Percentiles rank a stretch among this genome's conserved stretches.
Conservation (phyloP, 2,329 filamentous ascomycete genomes). For the Curvularia spicifera region DNA sequence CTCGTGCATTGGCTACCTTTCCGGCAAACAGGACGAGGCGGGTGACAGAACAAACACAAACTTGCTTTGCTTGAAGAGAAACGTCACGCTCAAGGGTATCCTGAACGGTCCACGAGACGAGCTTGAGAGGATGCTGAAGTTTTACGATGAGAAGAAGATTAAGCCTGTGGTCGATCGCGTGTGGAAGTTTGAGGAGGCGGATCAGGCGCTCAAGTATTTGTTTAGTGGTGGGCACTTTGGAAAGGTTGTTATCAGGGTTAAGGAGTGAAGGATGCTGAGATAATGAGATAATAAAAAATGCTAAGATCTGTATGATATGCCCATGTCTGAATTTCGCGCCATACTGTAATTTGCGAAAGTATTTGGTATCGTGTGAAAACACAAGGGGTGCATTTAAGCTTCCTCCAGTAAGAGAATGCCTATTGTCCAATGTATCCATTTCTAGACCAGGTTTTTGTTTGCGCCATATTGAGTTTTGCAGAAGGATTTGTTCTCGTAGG, state of each 20-base stretch:
- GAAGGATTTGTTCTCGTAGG: no score
- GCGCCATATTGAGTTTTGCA: no score
- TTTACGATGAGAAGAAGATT: conserved; percentile 52
- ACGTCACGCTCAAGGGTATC: conserved; percentile 63
- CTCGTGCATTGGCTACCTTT: conserved; percentile 53
- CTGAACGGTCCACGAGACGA: conserved; percentile 67
- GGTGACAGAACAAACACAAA: conserved; percentile 66
- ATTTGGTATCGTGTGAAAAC: no score
- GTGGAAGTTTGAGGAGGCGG: conserved; percentile 47
- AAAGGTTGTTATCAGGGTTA: conserved; percentile 47
- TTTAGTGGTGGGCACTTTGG: conserved; percentile 50
- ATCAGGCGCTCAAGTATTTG: conserved; percentile 39
- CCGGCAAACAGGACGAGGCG: conserved; percentile 62
- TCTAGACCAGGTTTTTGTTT: no score
- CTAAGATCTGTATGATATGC: no score
- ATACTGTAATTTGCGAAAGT: no score
- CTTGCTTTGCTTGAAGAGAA: conserved; percentile 59
- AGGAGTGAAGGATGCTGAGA: conserved; percentile 16
- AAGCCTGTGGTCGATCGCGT: conserved; percentile 51
- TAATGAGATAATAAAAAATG: background rate
- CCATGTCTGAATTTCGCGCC: no score
- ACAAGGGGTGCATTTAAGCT: no score
- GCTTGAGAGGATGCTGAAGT: conserved; percentile 54
- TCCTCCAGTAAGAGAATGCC: no score
- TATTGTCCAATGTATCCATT: no score